phyloP scores from a whole-genome alignment of 148 eudicot species.

The Amaranthus hypochondriacus region DNA sequence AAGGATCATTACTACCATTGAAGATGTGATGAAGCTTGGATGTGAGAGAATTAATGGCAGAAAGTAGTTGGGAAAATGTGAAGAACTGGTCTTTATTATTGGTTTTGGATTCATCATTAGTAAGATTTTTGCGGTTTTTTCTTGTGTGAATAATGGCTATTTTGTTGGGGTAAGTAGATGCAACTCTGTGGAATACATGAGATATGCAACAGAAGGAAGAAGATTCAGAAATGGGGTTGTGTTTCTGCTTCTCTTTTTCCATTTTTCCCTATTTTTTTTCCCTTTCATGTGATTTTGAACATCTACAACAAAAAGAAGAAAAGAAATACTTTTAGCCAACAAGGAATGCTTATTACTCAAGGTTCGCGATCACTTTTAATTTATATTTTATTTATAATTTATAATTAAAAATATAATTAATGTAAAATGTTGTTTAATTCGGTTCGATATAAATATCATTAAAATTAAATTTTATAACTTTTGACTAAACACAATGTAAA shows the following conservation, averaged over 20 bases:
- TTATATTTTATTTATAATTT: no score
- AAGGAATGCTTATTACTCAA: no score
- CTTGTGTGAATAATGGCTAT: constrained; percentile 58
- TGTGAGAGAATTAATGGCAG: constrained; percentile 58
- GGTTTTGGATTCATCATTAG: not conserved
- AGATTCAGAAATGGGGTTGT: not conserved
- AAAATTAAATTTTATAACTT: no score
- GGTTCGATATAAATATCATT: no score
- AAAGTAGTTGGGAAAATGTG: constrained; percentile 57
- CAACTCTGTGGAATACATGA: constrained; percentile 52
- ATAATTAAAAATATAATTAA: no score
- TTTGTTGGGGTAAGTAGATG: constrained; percentile 46
- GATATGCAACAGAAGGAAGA: constrained; percentile 57
- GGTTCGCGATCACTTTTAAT: no score
- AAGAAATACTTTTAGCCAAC: no score
- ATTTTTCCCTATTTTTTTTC: not conserved
- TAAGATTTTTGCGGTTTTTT: constrained; percentile 21
- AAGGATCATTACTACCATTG: constrained; percentile 54
- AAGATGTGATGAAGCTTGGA: constrained; percentile 44
- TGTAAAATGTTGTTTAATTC: no score
- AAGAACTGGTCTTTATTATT: constrained; percentile 45
- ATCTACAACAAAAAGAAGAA: no score
- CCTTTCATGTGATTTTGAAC: not conserved
- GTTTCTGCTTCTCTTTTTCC: constrained; percentile 8
- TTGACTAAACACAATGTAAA: no score